Evolutionary conservation across 352 stramenopile genomes (phyloP), one percentile per base, ranked within the genome.

Genomic region (Phytopythium oedochilum): DNA sequence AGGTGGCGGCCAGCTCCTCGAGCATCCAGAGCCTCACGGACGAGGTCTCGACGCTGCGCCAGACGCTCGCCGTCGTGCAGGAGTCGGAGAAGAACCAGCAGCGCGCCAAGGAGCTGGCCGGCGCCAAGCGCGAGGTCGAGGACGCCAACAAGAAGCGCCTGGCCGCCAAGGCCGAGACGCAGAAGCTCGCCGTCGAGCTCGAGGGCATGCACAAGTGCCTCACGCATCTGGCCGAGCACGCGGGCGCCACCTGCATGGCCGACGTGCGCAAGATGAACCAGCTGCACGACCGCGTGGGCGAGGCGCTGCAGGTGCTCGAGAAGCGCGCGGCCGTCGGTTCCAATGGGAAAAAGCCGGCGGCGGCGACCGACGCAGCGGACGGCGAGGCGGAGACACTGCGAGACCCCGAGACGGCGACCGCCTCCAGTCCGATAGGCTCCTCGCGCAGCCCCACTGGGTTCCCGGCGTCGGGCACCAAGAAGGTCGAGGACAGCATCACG

Each of bases 91-190:
- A 81, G 53, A 82, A 73, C 56, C 76, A 89, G 51, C 79, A 89
- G 48, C 76, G 77, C 18, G 76, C 76, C 2, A 84, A 83, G 53
- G 79, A 89, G 50, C 64, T 89, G 1, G 77, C 77, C 14, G 71
- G 60, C 25, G 76, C 77, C 2, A 89, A 88, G 60, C 74, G 77
- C 5, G 76, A 89, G n/a, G 75, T 89, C 23, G 82, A 90, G 56
- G 78, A 88, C 34, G 77, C 81, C 3, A 89, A 90, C 68, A 92
- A 89, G 57, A 92, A 92, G 60, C 75, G 82, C 4, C 51, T 92
- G 8, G 79, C 79, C n/a, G 82, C 82, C 0, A 92, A 92, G 40
- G 75, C 82, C 3, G 82, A 92, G 59, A 92, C 79, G 2, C 82
- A 92, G 56, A 89, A 89, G 51, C 70, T 92, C 10, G 79, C 79